A percentile compares a stretch with the other conserved stretches of the same genome.
These are phyloP conservation scores for Nothomitra cinnamomea DNA, from an alignment of 2,329 filamentous ascomycete genomes.

Conservation along the genomic window DNA sequence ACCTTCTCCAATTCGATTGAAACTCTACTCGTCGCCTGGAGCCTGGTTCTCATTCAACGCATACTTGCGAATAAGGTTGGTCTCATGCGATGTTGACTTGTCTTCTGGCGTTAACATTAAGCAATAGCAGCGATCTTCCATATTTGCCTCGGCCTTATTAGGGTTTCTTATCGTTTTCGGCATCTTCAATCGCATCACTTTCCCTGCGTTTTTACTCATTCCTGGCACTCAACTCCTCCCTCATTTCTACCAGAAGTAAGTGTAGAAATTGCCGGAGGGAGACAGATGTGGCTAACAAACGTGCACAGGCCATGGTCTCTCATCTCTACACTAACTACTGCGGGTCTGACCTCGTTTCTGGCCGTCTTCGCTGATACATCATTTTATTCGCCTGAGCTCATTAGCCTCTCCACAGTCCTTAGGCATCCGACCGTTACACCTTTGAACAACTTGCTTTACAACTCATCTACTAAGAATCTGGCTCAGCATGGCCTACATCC, in stretches of 20 bases:
- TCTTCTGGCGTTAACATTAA: constrained; percentile 4
- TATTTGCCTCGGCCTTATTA: constrained; percentile 59
- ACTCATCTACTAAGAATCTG: constrained; percentile 51
- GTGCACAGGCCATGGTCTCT: constrained; percentile 37
- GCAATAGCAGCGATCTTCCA: constrained; percentile 51
- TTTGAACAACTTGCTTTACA: constrained; percentile 63
- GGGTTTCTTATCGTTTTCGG: constrained; percentile 72
- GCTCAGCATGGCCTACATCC: constrained; percentile 62
- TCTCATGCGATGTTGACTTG: constrained; percentile 7
- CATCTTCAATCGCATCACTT: constrained; percentile 92
- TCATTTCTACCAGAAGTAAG: constrained; percentile 67
- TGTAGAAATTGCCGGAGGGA: constrained; percentile 7
- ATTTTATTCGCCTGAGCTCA: constrained; percentile 45
- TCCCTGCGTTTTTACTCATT: constrained; percentile 79
- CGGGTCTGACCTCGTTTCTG: constrained; percentile 47
- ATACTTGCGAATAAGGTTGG: constrained; percentile 64
- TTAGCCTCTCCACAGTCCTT: constrained; percentile 48
- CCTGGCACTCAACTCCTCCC: constrained; percentile 71
- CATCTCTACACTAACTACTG: constrained; percentile 45
- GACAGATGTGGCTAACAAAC: constrained; percentile 7
- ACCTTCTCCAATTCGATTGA: constrained; percentile 97
- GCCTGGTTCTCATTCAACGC: constrained; percentile 74
- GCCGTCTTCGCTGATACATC: constrained; percentile 72
- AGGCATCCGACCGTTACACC: constrained; percentile 54
- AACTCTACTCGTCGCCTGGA: constrained; percentile 85